Conservation (phyloP, 2,329 filamentous ascomycete genomes). For the Fusarium albosuccineum region DNA sequence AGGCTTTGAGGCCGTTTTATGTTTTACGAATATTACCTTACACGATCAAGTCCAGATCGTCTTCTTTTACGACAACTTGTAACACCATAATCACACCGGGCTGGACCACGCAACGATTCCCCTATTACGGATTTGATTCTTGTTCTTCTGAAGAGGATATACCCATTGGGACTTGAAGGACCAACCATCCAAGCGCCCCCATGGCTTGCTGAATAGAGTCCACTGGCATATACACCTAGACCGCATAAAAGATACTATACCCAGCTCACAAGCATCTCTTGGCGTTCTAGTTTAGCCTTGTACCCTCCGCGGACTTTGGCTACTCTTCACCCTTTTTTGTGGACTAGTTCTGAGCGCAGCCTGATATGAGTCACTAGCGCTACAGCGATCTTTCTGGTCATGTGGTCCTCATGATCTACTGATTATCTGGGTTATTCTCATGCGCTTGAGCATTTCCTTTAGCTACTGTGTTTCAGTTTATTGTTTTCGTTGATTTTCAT, state of each 20-base stretch:
- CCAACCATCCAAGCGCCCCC: constrained; percentile 28
- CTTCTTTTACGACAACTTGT: constrained; percentile 37
- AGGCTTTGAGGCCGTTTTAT: constrained; percentile 14
- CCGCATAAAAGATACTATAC: constrained; percentile 29
- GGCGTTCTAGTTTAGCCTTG: constrained; percentile 24
- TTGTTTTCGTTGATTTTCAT: constrained; percentile 7
- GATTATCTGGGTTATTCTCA: constrained; percentile 1
- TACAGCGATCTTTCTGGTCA: constrained; percentile 8
- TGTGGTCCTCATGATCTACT: neutral
- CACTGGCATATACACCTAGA: constrained; percentile 24
- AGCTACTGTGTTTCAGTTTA: neutral
- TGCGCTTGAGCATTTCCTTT: neutral
- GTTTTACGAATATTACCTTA: constrained; percentile 30
- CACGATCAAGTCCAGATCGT: constrained; percentile 24
- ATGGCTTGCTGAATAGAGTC: constrained; percentile 12
- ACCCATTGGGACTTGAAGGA: constrained; percentile 49
- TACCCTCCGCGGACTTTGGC: constrained; percentile 2
- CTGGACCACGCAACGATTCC: constrained; percentile 41
- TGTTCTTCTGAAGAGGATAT: constrained; percentile 47
- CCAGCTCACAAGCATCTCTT: constrained; percentile 32
- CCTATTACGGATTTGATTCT: constrained; percentile 36
- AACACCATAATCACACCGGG: constrained; percentile 43
- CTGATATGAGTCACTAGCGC: constrained; percentile 9
- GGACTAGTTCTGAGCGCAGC: constrained; percentile 6
- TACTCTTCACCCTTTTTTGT: constrained; percentile 14